Evolutionary conservation across 805 yeast genomes (phyloP), one percentile per base, ranked within the genome.

Genomic region (Candida railenensis): DNA sequence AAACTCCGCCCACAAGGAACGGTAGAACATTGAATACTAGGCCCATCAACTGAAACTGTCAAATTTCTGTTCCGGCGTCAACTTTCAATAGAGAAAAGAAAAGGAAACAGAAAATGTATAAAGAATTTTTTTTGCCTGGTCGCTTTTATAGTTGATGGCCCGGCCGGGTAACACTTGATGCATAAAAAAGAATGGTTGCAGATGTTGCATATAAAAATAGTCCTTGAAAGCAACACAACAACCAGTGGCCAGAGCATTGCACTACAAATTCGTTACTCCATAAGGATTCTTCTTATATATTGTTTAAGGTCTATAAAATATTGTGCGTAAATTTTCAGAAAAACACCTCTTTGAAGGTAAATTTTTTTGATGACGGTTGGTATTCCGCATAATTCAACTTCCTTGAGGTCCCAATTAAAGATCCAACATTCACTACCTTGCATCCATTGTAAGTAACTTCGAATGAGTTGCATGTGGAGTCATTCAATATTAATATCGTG

Each of bases 391-490:
- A 91, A 51, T 80, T 79, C 34, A 84, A 48, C 42, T 51, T 75
- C 47, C 74, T 70, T 15, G 76, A 39, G 34, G 58, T 58, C 34
- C 57, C 65, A 42, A 53, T 65, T 50, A 87, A 77, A 16, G 65
- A 66, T 0, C 94, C 52, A 2, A 92, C 78, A 54, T 91, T 92
- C 19, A 88, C 55, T 9, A 87, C 85, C 62, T 80, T 81, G 59
- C 96, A 88, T 3, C 92, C 96, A 56, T 87, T 85, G 60, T 89
- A 90, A 0, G 86, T 80, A 30, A 88, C 81, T 48, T 85, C 87
- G 60, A 86, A 88, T 37, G 73, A 69, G 3, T 91, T 87, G 1
- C 88, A 80, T 0, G 85, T 73, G 1, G 87, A 65, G 61, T 94
- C 98, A 21, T 80, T 73, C n/a, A 92, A 52, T 0, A 89, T 67